phyloP scores from a whole-genome alignment of 768 basidiomycete species.

The Stropharia rugosoannulata region DNA sequence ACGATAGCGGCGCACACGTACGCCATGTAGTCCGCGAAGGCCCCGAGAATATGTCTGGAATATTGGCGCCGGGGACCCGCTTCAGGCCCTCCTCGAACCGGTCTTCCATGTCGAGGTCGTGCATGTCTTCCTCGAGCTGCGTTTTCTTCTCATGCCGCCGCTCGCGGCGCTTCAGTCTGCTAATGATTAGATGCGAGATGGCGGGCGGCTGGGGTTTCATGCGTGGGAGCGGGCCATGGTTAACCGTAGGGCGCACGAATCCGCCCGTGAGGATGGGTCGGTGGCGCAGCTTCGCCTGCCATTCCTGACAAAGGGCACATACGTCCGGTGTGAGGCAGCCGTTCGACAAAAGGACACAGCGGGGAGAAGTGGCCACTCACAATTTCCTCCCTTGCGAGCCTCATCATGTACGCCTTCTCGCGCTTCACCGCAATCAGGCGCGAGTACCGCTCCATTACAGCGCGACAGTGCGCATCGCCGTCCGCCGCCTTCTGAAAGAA shows the following conservation, averaged over 20 bases:
- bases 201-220: constrained; percentile 75
- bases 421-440: constrained; percentile 50
- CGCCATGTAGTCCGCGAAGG: constrained; percentile 33
- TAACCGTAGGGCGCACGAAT: constrained; percentile 61
- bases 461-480: constrained; percentile 47
- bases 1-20: constrained; percentile 25
- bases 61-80: background rate
- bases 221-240: constrained; percentile 73
- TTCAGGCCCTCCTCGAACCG: constrained; percentile 32
- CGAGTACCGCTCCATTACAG: constrained; percentile 57
- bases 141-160: constrained; percentile 39
- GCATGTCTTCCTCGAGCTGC: constrained; percentile 26
- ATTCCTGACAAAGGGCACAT: constrained; percentile 40
- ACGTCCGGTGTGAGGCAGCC: background rate
- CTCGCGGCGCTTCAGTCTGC: constrained; percentile 35
- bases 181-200: constrained; percentile 69
- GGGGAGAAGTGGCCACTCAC: constrained; percentile 34
- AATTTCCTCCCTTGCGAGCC: constrained; percentile 47
- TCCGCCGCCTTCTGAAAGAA: constrained; percentile 50
- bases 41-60: constrained; percentile 19
- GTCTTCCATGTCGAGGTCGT: constrained; percentile 33
- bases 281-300: constrained; percentile 49
- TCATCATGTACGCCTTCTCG: constrained; percentile 47
- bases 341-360: too few species aligned
- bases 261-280: constrained; percentile 74